Evolutionary conservation across 2,329 filamentous ascomycete genomes (phyloP), one percentile per base, ranked within the genome.

Genomic region (Plectosphaerella sp.): DNA sequence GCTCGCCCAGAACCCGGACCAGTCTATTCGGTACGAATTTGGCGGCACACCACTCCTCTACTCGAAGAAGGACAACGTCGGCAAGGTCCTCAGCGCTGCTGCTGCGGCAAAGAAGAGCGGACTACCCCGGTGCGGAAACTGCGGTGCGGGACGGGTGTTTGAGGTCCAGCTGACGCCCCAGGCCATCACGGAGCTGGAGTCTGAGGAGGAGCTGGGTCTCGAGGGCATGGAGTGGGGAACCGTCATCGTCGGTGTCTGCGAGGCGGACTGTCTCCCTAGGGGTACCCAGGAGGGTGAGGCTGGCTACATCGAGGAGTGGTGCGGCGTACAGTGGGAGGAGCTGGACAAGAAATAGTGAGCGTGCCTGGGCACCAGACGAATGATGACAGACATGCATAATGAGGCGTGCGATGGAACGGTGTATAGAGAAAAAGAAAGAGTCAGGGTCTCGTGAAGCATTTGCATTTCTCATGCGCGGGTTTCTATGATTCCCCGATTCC

Each of bases 201-300:
- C 80, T 2, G 36, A 49, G 10, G 88, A 92, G 42, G 85, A 87
- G 52, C 67, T 84, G 59, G 82, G 80, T 39, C 63, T 87, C 18
- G 79, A 96, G 75, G 94, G 92, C 0, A 99, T 99, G 94, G 94
- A 99, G 63, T 99, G 94, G 94, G 93, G 93, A 0, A 97, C 91
- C 1, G 80, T 99, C 9, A 83, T 99, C 53, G 75, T 97, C 37
- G 91, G 84, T 0, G 91, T 95, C 8, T 99, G 94, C 67, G 83
- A 80, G 58, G 82, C 72, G 64, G 90, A 97, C 67, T 97, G 94
- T 66, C 76, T 79, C 61, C 82, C 83, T 15, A 68, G 68, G 6
- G 79, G 80, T 1, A 77, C 83, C 7, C 68, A 70, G 12, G 74
- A 78, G 36, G 88, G 84, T 0, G 78, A 84, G 62, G 81, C 85